These are phyloP conservation scores for Leucosporidium creatinivorum DNA, from an alignment of 768 basidiomycete genomes.

Conservation along the genomic window DNA sequence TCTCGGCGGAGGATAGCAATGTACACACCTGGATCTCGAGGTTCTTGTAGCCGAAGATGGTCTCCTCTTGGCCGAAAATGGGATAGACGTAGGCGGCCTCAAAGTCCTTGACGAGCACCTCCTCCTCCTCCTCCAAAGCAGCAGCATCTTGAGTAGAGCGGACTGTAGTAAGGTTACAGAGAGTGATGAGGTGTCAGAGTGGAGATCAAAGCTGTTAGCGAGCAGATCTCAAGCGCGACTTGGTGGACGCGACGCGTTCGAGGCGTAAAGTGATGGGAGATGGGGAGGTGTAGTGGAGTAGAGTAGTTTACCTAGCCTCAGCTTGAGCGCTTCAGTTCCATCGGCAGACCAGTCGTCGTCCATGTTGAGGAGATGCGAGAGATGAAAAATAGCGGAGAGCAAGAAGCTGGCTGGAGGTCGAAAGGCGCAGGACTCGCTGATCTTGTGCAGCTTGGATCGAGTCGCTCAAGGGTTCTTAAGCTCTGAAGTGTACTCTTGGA, in stretches of 20 bases:
- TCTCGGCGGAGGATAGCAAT: not conserved
- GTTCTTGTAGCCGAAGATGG: constrained; percentile 85
- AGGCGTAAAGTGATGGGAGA: constrained; percentile 6
- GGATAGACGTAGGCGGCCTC: constrained; percentile 91
- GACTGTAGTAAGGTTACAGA: constrained; percentile 46
- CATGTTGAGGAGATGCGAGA: too few relatives aligned
- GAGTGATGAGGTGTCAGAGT: not conserved
- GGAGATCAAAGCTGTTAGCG: constrained; percentile 13
- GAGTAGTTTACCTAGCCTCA: constrained; percentile 60
- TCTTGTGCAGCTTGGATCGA: too few relatives aligned
- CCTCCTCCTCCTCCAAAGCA: constrained; percentile 52
- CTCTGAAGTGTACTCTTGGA: too few relatives aligned
- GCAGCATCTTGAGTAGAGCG: constrained; percentile 62
- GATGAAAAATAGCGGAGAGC: too few relatives aligned
- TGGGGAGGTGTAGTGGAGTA: not conserved
- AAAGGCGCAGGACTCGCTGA: too few relatives aligned
- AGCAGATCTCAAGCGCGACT: not conserved
- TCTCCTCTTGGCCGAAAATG: constrained; percentile 93
- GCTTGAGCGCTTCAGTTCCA: constrained; percentile 65
- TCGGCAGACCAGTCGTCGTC: constrained; percentile 62
- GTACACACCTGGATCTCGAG: constrained; percentile 66
- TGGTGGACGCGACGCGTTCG: constrained; percentile 4
- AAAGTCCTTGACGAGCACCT: constrained; percentile 54
- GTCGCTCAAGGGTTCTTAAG: too few relatives aligned
- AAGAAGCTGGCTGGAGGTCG: too few relatives aligned